Base-by-base conservation (phyloP, 805 yeast species). In the Metschnikowia drakensbergensis region DNA sequence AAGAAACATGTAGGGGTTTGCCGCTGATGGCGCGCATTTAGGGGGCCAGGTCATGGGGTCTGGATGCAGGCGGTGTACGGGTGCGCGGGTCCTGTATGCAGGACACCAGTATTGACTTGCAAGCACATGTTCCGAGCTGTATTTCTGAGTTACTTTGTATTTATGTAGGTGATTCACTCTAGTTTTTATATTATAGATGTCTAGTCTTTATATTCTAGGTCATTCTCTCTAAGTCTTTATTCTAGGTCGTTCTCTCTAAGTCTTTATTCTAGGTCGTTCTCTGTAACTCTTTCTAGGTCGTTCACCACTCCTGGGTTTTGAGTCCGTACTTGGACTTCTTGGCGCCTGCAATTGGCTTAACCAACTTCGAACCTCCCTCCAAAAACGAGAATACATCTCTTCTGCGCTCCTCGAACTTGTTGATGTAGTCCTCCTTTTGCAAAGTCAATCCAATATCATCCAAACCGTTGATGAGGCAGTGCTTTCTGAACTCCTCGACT, bases 371-470 rank as follows among this genome's bases (percentile, higher is more conserved):
- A 38, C 96, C 96, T 55, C 94, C 90, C 75, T 91, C 97, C 65
- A 91, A 80, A 82, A 95, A 94, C 7, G 97, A 88, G 67, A 87
- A 94, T 65, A 75, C 83, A 45, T 77, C 83, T 64, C 79, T 83
- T 79, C 99, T 87, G 54, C 72, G 69, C 23, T 71, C 80, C 75
- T 94, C 99, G 62, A 82, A 94, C 58, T 81, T 76, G 46, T 66
- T 49, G 59, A 94, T 94, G 67, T 60, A 82, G 46, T 81, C 81
- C 71, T 88, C 97, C 71, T 90, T 89, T 69, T 90, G 92, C 60
- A 94, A 73, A 45, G 99, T 94, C 62, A 94, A 80, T 37, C 97
- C 97, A 69, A 94, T 94, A 66, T 94, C 99, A 67, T 94, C 99
- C 53, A 94, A 82, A 54, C 99, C 99, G 57, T 94, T 89, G 48